A percentile compares a stretch with the other conserved stretches of the same genome.
Evolutionary conservation across 257 asterid species (phyloP).

Genomic region (Phtheirospermum japonicum): DNA sequence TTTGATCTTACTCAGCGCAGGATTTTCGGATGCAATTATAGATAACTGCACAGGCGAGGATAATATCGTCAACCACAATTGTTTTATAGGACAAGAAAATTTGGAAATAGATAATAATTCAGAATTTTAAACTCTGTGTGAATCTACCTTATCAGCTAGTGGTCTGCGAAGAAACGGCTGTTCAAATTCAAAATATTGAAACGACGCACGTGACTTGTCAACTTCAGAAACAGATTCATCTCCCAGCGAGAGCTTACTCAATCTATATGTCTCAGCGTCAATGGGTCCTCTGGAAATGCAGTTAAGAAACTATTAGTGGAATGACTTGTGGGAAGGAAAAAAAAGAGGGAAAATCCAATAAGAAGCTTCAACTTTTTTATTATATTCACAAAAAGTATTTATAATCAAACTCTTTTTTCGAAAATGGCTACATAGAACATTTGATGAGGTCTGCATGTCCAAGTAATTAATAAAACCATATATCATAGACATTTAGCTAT

Average conservation of each 20-base stretch:
- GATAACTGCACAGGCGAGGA: conserved; percentile 47
- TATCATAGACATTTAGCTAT: background rate
- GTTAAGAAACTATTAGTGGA: conserved; percentile 21
- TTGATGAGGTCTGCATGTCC: conserved; percentile 3
- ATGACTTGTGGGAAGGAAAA: background rate
- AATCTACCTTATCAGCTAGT: conserved; percentile 55
- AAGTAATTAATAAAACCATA: background rate
- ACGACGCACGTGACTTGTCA: conserved; percentile 39
- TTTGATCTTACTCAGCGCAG: conserved; percentile 56
- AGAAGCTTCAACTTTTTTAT: conserved; percentile 10
- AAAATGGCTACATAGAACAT: conserved; percentile 13
- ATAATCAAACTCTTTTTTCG: background rate
- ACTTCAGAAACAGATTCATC: conserved; percentile 39
- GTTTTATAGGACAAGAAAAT: conserved; percentile 21
- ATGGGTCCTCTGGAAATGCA: conserved; percentile 32
- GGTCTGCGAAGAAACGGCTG: conserved; percentile 68
- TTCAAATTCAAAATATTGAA: conserved; percentile 65
- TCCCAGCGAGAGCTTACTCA: conserved; percentile 32
- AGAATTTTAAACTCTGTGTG: conserved; percentile 13
- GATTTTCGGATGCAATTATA: conserved; percentile 49
- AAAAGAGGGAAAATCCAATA: background rate
- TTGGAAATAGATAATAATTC: conserved; percentile 3
- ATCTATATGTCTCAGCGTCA: conserved; percentile 43
- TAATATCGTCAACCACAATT: conserved; percentile 26
- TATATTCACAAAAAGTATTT: background rate